Percentiles rank a stretch among this genome's conserved stretches.
phyloP scores from a whole-genome alignment of 768 basidiomycete species.

The Steccherinum ochraceum region DNA sequence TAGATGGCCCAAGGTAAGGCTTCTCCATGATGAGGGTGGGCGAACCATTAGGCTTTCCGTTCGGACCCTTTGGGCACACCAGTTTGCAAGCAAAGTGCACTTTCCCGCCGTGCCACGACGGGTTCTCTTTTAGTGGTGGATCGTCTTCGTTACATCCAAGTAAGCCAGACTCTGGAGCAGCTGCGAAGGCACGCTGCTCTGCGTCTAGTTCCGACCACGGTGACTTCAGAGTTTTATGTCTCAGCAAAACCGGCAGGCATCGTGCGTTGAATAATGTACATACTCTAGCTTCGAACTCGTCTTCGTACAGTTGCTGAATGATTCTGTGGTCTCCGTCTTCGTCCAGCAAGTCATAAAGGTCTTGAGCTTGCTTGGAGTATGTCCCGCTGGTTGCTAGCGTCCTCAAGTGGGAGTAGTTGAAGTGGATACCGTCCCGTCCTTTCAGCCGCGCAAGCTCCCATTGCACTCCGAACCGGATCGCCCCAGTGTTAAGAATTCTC shows the following conservation, averaged over 20 bases:
- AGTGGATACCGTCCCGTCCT: too few species aligned
- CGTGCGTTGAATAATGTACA: too few species aligned
- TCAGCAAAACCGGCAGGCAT: neutral
- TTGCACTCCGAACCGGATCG: conserved; percentile 18
- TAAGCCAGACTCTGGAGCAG: conserved; percentile 27
- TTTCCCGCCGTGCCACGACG: conserved; percentile 56
- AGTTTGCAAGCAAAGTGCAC: conserved; percentile 45
- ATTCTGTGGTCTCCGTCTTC: neutral
- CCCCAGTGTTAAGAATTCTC: too few species aligned
- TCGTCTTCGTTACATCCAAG: conserved; percentile 32
- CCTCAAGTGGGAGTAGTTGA: too few species aligned
- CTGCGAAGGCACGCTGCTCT: conserved; percentile 37
- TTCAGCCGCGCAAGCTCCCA: conserved; percentile 43
- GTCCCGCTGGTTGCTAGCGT: too few species aligned
- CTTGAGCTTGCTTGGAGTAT: conserved; percentile 17
- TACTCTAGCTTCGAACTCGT: neutral
- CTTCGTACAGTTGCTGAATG: neutral
- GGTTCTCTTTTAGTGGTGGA: conserved; percentile 15
- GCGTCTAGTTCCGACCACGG: conserved; percentile 60
- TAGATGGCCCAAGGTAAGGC: conserved; percentile 47
- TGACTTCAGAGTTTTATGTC: neutral
- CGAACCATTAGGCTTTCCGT: conserved; percentile 2
- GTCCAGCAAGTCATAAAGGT: conserved; percentile 3
- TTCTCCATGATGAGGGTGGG: conserved; percentile 41
- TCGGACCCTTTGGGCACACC: conserved; percentile 8